Conservation (phyloP, 2,329 filamentous ascomycete genomes). For the Xylariaceae sp. region DNA sequence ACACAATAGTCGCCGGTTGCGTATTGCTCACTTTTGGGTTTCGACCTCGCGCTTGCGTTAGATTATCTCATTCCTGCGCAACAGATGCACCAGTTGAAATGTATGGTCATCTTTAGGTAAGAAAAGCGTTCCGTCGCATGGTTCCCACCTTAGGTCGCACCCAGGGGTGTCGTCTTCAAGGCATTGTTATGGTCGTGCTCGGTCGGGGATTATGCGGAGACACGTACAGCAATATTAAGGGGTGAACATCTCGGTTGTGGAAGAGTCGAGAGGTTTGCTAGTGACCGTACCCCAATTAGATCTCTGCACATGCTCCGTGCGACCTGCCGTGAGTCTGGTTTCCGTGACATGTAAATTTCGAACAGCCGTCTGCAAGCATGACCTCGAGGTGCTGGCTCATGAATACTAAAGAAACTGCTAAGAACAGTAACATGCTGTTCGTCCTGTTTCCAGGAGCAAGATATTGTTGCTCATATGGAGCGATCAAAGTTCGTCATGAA, state of each 20-base stretch:
- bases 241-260: slow-evolving; percentile 32
- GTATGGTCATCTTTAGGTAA: slow-evolving; percentile 24
- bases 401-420: slow-evolving; percentile 4
- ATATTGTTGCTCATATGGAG: too few species aligned
- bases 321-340: slow-evolving; percentile 30
- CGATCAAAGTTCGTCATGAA: too few species aligned
- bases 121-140: slow-evolving; percentile 15
- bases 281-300: slow-evolving; percentile 35
- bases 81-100: slow-evolving; percentile 13
- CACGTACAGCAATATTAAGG: slow-evolving; percentile 25
- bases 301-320: slow-evolving; percentile 33
- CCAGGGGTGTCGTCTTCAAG: slow-evolving; percentile 23
- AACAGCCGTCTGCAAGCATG: slow-evolving; percentile 15
- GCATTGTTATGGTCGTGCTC: slow-evolving; percentile 29
- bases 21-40: slow-evolving; percentile 19
- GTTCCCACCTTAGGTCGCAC: slow-evolving; percentile 19
- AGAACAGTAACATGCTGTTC: too few species aligned
- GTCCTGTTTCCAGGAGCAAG: too few species aligned
- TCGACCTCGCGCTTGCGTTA: slow-evolving; percentile 12
- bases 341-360: slow-evolving; percentile 27
- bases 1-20: slow-evolving; percentile 2
- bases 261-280: slow-evolving; percentile 37
- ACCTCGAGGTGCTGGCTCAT: slow-evolving; percentile 12
- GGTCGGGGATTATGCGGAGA: slow-evolving; percentile 32
- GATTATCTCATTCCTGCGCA: slow-evolving; percentile 10